Conservation (phyloP, 129 eudicot genomes). For the Escallonia herrerae region DNA sequence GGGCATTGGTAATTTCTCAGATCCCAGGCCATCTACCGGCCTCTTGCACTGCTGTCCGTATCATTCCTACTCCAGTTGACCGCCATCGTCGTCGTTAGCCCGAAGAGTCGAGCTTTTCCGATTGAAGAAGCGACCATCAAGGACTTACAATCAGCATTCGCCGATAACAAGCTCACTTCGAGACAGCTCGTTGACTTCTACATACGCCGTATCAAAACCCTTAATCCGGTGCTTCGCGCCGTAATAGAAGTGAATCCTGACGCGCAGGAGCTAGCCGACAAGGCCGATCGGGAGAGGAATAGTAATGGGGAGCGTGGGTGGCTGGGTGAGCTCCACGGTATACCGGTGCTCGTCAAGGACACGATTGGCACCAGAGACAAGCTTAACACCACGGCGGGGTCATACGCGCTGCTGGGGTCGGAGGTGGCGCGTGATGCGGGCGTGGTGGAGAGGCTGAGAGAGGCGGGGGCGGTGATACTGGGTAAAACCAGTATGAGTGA, state of each 20-base stretch:
- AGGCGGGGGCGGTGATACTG: constrained; percentile 32
- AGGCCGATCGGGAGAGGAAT: constrained; percentile 28
- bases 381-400: constrained; percentile 39
- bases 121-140: constrained; percentile 37
- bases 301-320: background rate
- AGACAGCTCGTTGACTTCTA: constrained; percentile 40
- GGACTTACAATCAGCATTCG: constrained; percentile 35
- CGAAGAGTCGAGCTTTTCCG: constrained; percentile 22
- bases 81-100: constrained; percentile 27
- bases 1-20: too few relatives aligned
- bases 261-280: constrained; percentile 27
- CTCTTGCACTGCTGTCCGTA: constrained; percentile 17
- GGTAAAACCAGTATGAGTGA: constrained; percentile 44
- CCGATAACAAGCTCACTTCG: constrained; percentile 33
- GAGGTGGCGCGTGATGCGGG: constrained; percentile 29
- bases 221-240: constrained; percentile 37
- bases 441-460: constrained; percentile 35
- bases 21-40: constrained; percentile 8
- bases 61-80: constrained; percentile 22
- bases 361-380: constrained; percentile 25
- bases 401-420: constrained; percentile 38
- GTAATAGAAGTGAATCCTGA: constrained; percentile 49
- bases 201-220: constrained; percentile 24
- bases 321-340: constrained; percentile 26
- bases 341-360: constrained; percentile 38